A percentile compares a stretch with the other conserved stretches of the same genome.
phyloP scores from a whole-genome alignment of 1,139 yeast genomes.

The Diutina scorzettiae region DNA sequence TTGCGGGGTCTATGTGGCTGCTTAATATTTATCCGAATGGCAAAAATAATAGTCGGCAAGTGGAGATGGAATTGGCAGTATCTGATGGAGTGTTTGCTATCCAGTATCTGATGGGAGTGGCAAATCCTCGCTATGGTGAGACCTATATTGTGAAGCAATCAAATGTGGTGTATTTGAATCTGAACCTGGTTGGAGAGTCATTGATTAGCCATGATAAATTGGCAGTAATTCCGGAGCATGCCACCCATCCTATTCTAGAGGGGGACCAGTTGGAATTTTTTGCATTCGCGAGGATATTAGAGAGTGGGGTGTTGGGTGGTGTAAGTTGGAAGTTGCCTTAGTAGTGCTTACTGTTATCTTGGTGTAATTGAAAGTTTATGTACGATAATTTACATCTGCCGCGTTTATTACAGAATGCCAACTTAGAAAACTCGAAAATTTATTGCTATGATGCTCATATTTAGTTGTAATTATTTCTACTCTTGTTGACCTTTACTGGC shows the following conservation, averaged over 20 bases:
- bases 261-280: neutral
- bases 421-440: too few relatives aligned
- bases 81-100: neutral
- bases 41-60: neutral
- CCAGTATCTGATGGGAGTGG: neutral
- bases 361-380: too few relatives aligned
- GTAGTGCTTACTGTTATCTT: too few relatives aligned
- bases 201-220: neutral
- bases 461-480: too few relatives aligned
- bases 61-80: neutral
- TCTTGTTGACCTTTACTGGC: too few relatives aligned
- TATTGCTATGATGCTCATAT: too few relatives aligned
- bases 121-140: neutral
- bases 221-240: neutral
- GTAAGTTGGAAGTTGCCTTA: neutral
- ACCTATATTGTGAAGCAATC: neutral
- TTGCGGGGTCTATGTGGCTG: neutral
- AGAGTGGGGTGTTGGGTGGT: neutral
- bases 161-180: neutral
- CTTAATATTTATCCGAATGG: neutral
- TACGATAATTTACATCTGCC: too few relatives aligned
- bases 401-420: too few relatives aligned
- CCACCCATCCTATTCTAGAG: neutral
- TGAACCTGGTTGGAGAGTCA: neutral
- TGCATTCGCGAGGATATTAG: neutral